Conservation (phyloP, 2,329 filamentous ascomycete species). For the Xylaria polymorpha region DNA sequence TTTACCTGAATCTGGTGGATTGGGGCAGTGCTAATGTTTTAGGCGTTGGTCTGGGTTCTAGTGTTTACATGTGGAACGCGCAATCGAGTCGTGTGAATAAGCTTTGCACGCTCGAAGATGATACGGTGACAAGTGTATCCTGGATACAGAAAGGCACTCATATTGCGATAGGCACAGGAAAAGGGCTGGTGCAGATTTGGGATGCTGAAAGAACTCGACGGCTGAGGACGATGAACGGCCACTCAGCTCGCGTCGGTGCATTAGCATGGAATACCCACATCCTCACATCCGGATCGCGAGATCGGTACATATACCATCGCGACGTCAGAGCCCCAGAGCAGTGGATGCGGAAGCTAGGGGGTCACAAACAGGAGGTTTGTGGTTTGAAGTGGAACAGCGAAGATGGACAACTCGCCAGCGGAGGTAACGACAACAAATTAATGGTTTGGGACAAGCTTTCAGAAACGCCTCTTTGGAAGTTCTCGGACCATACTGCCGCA, state of each 20-base stretch:
- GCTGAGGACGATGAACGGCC: constrained; percentile 94
- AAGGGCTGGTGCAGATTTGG: constrained; percentile 97
- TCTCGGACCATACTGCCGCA: constrained; percentile 92
- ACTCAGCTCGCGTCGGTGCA: constrained; percentile 91
- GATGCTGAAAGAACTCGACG: constrained; percentile 89
- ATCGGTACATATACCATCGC: constrained; percentile 93
- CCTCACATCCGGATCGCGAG: constrained; percentile 91
- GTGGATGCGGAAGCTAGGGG: constrained; percentile 85
- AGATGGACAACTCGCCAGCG: constrained; percentile 92
- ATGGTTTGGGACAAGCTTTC: constrained; percentile 98
- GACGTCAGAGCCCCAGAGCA: constrained; percentile 94
- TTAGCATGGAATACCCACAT: constrained; percentile 99
- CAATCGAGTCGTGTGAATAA: constrained; percentile 91
- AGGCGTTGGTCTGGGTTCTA: constrained; percentile 90
- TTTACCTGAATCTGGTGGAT: constrained; percentile 96
- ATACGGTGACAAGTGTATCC: constrained; percentile 94
- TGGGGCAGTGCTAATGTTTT: constrained; percentile 97
- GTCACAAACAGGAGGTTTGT: constrained; percentile 98
- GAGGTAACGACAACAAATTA: constrained; percentile 98
- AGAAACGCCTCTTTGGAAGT: constrained; percentile 93
- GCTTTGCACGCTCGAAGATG: constrained; percentile 90
- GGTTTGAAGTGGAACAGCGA: constrained; percentile 97
- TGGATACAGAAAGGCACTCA: constrained; percentile 99
- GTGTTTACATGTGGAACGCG: constrained; percentile 99
- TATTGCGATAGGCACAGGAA: constrained; percentile 92